These are phyloP conservation scores for Thozetella sp. DNA, from an alignment of 495 filamentous ascomycete species.

Conservation along the genomic window DNA sequence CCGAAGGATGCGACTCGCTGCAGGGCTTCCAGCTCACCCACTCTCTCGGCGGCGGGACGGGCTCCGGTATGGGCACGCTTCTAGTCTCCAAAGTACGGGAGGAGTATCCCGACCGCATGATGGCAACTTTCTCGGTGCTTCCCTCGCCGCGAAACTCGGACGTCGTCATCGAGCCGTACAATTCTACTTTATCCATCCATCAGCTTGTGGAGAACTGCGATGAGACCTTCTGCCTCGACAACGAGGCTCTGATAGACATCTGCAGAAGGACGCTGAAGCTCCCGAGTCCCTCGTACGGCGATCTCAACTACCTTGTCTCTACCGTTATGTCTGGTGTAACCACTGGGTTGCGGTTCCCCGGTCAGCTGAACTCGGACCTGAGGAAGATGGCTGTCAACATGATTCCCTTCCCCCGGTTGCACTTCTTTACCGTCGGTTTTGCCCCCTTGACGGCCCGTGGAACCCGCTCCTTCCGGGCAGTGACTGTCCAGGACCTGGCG, in stretches of 20 bases:
- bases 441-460: constrained; percentile 97
- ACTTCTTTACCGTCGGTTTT: constrained; percentile 99
- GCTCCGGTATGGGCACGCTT: constrained; percentile 99
- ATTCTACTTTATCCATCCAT: constrained; percentile 98
- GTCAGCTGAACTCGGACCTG: constrained; percentile 99
- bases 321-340: constrained; percentile 99
- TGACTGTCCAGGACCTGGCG: constrained; percentile 96
- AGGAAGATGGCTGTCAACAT: constrained; percentile 99
- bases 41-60: constrained; percentile 99
- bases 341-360: constrained; percentile 97
- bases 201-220: constrained; percentile 99
- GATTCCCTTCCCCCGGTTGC: constrained; percentile 99
- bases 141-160: constrained; percentile 99
- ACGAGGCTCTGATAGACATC: constrained; percentile 99
- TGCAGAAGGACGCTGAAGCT: constrained; percentile 99
- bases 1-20: constrained; percentile 98
- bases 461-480: constrained; percentile 91
- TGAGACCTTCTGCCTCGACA: constrained; percentile 99
- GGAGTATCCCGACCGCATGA: constrained; percentile 99
- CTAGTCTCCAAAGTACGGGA: constrained; percentile 99
- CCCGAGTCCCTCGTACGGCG: constrained; percentile 95
- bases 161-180: constrained; percentile 99
- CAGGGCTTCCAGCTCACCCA: constrained; percentile 99
- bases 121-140: constrained; percentile 99
- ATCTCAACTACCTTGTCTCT: constrained; percentile 98